Percentiles rank a stretch among this genome's conserved stretches.
Evolutionary conservation across 495 filamentous ascomycete species (phyloP).

Genomic region (Talaromyces wortmannii): DNA sequence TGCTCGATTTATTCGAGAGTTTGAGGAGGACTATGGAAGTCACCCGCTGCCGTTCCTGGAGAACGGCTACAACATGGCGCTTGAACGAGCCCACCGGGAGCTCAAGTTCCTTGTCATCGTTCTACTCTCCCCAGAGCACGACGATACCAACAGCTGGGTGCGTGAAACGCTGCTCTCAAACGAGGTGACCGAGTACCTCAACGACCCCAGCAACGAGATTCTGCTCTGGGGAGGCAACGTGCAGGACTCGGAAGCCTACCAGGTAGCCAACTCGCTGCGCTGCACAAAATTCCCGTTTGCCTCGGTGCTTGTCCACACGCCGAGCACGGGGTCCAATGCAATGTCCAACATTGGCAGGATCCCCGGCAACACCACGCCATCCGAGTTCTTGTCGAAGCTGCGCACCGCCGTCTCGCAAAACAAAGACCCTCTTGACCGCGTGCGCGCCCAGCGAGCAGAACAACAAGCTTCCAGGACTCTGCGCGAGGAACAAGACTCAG

Average conservation of each 20-base stretch:
- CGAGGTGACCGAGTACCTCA: conserved; percentile 67
- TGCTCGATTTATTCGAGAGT: conserved; percentile 79
- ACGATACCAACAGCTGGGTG: conserved; percentile 81
- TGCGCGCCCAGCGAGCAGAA: conserved; percentile 61
- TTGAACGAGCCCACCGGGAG: conserved; percentile 85
- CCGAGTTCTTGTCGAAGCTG: conserved; percentile 64
- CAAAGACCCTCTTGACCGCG: conserved; percentile 57
- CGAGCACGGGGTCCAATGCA: conserved; percentile 66
- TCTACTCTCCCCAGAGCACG: conserved; percentile 84
- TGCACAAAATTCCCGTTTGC: conserved; percentile 90
- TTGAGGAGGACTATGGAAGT: conserved; percentile 84
- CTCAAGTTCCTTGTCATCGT: conserved; percentile 83
- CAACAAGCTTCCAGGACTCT: conserved; percentile 72
- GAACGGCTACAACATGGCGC: conserved; percentile 79
- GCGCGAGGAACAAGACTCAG: conserved; percentile 77
- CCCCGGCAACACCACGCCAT: conserved; percentile 57
- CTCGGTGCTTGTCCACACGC: conserved; percentile 76
- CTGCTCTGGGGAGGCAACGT: conserved; percentile 90
- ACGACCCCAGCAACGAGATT: conserved; percentile 63
- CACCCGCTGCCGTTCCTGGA: conserved; percentile 69
- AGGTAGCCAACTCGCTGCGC: conserved; percentile 73
- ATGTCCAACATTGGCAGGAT: conserved; percentile 83
- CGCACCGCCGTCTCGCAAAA: conserved; percentile 63
- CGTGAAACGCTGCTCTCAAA: conserved; percentile 70
- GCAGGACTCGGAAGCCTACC: conserved; percentile 86